Evolutionary conservation across 768 basidiomycete species (phyloP).

Genomic region (Russula dissimulans): DNA sequence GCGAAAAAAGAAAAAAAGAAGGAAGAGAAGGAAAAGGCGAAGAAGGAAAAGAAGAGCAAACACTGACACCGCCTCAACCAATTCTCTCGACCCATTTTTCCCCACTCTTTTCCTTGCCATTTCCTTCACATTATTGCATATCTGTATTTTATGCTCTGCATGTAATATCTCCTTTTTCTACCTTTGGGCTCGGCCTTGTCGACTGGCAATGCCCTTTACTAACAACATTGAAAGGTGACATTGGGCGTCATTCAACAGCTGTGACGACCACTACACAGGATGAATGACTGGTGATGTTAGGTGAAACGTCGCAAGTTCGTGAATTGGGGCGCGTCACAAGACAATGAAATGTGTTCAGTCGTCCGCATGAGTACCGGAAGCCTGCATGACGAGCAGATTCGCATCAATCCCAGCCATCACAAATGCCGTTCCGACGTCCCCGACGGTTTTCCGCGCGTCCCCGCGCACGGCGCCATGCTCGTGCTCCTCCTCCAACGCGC

Average conservation of each 20-base stretch:
- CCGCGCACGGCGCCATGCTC: conserved; percentile 45
- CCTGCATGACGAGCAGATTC: conserved; percentile 64
- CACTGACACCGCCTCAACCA: conserved; percentile 22
- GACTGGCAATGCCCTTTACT: no score
- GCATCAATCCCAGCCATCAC: conserved; percentile 50
- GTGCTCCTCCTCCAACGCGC: conserved; percentile 48
- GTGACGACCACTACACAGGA: background rate
- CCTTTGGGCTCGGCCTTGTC: background rate
- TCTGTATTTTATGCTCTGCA: conserved; percentile 17
- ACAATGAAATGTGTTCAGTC: background rate
- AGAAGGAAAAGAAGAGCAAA: conserved; percentile 48
- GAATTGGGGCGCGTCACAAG: background rate
- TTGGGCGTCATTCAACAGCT: background rate
- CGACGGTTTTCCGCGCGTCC: conserved; percentile 75
- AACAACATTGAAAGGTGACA: background rate
- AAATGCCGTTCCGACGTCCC: conserved; percentile 74
- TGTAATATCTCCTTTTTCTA: conserved; percentile 11
- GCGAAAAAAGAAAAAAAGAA: conserved; percentile 35
- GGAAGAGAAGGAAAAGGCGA: conserved; percentile 43
- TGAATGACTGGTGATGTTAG: no score
- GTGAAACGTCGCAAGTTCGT: background rate
- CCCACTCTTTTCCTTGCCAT: background rate
- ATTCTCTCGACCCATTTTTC: background rate
- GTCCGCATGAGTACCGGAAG: conserved; percentile 19
- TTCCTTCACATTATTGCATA: conserved; percentile 12